Percentiles rank a stretch among this genome's conserved stretches.
Conservation (phyloP, 345 rosid species). For the Viola odorata region DNA sequence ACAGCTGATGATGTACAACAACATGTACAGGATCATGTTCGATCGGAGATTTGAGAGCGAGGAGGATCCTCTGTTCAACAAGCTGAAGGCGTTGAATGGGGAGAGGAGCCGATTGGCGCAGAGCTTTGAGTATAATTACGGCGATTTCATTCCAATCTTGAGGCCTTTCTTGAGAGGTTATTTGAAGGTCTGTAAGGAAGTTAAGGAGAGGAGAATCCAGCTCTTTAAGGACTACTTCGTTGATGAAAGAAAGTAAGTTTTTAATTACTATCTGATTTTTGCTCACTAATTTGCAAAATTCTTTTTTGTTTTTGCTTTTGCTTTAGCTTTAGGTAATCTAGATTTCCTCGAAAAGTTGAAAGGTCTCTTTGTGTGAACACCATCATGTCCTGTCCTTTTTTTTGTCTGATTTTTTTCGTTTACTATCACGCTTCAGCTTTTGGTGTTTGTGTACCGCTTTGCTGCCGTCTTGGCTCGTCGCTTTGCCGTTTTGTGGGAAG, state of each 20-base stretch:
- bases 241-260: slow-evolving; percentile 79
- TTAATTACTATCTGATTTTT: neutral
- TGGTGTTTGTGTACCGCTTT: too few species aligned
- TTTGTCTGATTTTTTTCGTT: too few species aligned
- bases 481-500: too few species aligned
- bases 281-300: neutral
- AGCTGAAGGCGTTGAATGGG: slow-evolving; percentile 85
- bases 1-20: slow-evolving; percentile 97
- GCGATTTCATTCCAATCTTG: slow-evolving; percentile 89
- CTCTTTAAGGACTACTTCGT: slow-evolving; percentile 93
- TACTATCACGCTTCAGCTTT: too few species aligned
- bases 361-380: neutral
- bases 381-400: neutral
- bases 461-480: too few species aligned
- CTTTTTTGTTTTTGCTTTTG: neutral
- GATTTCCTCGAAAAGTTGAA: neutral
- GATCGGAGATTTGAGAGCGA: slow-evolving; percentile 87
- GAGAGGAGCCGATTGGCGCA: slow-evolving; percentile 89
- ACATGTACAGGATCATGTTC: slow-evolving; percentile 92
- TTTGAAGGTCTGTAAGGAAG: slow-evolving; percentile 84
- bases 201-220: slow-evolving; percentile 64
- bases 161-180: slow-evolving; percentile 92
- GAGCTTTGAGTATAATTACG: slow-evolving; percentile 95
- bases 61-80: slow-evolving; percentile 71
- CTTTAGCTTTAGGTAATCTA: neutral